These are phyloP conservation scores for Aphanomyces euteiches DNA, from an alignment of 352 stramenopile genomes.

Conservation along the genomic window DNA sequence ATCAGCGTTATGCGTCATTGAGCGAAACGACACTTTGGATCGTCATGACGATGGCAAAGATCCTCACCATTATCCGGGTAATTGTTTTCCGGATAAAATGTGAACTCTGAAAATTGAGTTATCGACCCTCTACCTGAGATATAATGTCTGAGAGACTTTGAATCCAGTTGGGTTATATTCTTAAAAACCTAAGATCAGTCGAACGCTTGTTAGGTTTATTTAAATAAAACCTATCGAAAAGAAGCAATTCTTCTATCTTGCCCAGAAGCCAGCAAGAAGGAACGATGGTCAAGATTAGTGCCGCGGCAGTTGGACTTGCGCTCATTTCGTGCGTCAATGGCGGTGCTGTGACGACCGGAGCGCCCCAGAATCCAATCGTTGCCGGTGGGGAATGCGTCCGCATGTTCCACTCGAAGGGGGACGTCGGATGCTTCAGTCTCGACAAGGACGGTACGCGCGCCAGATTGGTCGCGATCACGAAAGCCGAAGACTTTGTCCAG, in stretches of 20 bases:
- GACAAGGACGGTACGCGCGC: conserved; percentile 38
- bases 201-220: no score
- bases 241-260: background rate
- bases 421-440: conserved; percentile 59
- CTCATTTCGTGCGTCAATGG: conserved; percentile 9
- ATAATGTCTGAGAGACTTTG: no score
- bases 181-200: no score
- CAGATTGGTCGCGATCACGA: conserved; percentile 22
- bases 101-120: no score
- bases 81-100: no score
- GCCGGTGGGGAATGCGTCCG: conserved; percentile 69
- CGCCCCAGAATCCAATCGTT: conserved; percentile 58
- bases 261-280: background rate
- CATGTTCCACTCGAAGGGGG: conserved; percentile 65
- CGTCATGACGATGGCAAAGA: no score
- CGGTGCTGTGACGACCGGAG: conserved; percentile 53
- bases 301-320: background rate
- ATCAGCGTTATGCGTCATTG: no score
- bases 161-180: no score
- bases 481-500: background rate
- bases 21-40: no score
- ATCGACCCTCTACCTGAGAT: no score
- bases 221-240: no score
- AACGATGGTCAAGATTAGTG: conserved; percentile 5
- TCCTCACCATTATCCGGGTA: no score